Percentiles rank a stretch among this genome's conserved stretches.
Evolutionary conservation across 1,139 yeast genomes (phyloP).

Genomic region (Scheffersomyces stambukii): DNA sequence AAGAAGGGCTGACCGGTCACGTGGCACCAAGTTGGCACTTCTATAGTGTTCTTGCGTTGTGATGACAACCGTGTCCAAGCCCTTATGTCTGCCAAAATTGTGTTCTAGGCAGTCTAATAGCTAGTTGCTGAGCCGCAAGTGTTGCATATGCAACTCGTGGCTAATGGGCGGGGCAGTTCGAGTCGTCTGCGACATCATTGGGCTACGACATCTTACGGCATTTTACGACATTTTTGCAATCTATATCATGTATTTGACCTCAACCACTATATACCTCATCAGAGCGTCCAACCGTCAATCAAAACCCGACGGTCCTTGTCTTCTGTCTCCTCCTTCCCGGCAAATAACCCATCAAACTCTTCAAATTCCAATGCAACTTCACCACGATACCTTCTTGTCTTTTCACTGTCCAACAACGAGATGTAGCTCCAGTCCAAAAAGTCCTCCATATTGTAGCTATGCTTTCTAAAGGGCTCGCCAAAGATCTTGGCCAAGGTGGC

Average conservation of each 20-base stretch:
- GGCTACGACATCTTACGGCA: background rate
- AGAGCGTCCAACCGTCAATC: constrained; percentile 27
- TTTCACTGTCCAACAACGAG: constrained; percentile 71
- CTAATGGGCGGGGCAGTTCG: background rate
- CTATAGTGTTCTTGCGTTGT: too few relatives aligned
- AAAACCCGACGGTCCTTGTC: constrained; percentile 4
- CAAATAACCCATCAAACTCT: constrained; percentile 42
- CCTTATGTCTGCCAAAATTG: too few relatives aligned
- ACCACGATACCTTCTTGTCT: constrained; percentile 61
- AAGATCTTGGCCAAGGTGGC: constrained; percentile 88
- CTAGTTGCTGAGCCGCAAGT: constrained; percentile 3
- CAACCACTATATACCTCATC: too few relatives aligned
- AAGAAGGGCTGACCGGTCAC: too few relatives aligned
- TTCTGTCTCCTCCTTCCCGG: constrained; percentile 8
- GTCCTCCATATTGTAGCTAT: constrained; percentile 85
- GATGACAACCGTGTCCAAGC: too few relatives aligned
- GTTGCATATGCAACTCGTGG: background rate
- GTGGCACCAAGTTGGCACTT: too few relatives aligned
- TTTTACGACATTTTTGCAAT: background rate
- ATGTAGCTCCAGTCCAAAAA: constrained; percentile 88
- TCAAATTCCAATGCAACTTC: constrained; percentile 83
- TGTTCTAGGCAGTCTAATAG: background rate
- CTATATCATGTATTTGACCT: background rate
- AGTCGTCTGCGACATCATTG: background rate
- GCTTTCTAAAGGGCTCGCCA: constrained; percentile 85